Evolutionary conservation across 345 rosid genomes (phyloP).

Genomic region (Pseudoturritis turrita): DNA sequence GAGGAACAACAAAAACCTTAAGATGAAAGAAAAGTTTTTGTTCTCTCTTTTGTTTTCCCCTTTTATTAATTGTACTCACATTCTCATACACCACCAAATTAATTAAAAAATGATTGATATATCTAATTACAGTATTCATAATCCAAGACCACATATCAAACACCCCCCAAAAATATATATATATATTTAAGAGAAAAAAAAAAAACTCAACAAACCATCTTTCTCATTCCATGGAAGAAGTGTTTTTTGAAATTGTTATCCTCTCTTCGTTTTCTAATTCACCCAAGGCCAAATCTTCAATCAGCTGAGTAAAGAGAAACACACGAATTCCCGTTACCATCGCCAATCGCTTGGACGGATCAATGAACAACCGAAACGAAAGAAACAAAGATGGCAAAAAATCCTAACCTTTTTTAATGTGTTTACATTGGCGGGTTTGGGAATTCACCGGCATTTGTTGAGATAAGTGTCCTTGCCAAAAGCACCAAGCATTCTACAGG

Average conservation of each 20-base stretch:
- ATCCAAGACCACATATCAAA: constrained; percentile 17
- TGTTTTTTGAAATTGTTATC: not conserved
- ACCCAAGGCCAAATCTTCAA: constrained; percentile 16
- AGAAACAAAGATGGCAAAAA: not conserved
- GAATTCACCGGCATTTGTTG: constrained; percentile 40
- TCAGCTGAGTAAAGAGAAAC: not conserved
- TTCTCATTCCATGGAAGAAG: constrained; percentile 15
- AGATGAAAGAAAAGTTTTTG: constrained; percentile 16
- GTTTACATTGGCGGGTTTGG: constrained; percentile 25
- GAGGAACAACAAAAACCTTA: too few species aligned
- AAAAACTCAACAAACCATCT: constrained; percentile 4
- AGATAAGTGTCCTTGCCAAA: constrained; percentile 52
- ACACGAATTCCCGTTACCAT: not conserved
- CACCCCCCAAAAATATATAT: constrained; percentile 10
- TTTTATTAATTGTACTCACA: constrained; percentile 24
- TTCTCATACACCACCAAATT: constrained; percentile 33
- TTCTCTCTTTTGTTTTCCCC: not conserved
- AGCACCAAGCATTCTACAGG: constrained; percentile 58
- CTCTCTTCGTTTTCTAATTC: constrained; percentile 16
- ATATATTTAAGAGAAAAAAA: constrained; percentile 6
- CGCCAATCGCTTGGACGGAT: not conserved
- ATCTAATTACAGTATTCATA: constrained; percentile 34
- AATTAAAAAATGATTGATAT: constrained; percentile 33
- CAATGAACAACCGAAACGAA: not conserved
- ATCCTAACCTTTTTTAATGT: constrained; percentile 24